Conservation (phyloP, 257 asterid species). For the Jacaranda mimosifolia region DNA sequence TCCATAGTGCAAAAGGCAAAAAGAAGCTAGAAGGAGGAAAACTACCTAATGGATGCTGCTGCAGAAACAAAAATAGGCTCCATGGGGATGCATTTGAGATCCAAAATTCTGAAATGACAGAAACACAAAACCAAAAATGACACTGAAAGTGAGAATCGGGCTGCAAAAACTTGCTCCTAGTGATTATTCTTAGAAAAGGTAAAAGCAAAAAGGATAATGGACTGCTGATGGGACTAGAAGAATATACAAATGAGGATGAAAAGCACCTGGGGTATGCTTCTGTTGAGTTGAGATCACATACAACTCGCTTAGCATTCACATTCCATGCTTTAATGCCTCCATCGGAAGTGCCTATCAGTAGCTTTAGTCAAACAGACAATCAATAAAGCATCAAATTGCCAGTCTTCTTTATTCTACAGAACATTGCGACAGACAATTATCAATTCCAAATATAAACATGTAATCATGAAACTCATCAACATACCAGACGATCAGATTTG, state of each 20-base stretch:
- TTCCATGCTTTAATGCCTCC: slow-evolving; percentile 95
- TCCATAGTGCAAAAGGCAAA: neutral
- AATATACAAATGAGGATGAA: slow-evolving; percentile 16
- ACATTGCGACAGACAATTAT: slow-evolving; percentile 27
- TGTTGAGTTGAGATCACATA: slow-evolving; percentile 55
- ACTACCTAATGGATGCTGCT: too few species aligned
- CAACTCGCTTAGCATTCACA: slow-evolving; percentile 59
- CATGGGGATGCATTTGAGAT: too few species aligned
- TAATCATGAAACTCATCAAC: slow-evolving; percentile 24
- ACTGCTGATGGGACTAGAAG: neutral
- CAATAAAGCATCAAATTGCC: slow-evolving; percentile 47
- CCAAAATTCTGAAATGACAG: too few species aligned
- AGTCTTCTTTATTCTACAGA: slow-evolving; percentile 36
- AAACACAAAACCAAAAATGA: too few species aligned
- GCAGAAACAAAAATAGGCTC: too few species aligned
- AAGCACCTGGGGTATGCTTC: slow-evolving; percentile 82
- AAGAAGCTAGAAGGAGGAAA: neutral
- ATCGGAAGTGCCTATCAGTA: slow-evolving; percentile 97
- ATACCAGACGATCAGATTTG: slow-evolving; percentile 96
- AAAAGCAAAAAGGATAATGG: too few species aligned
- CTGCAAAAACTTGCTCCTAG: too few species aligned
- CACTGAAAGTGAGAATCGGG: too few species aligned
- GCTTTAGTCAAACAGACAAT: slow-evolving; percentile 68
- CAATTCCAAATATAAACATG: slow-evolving; percentile 19
- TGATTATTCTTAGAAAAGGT: too few species aligned